Conservation (phyloP, 805 yeast genomes). For the Candida nemodendra region DNA sequence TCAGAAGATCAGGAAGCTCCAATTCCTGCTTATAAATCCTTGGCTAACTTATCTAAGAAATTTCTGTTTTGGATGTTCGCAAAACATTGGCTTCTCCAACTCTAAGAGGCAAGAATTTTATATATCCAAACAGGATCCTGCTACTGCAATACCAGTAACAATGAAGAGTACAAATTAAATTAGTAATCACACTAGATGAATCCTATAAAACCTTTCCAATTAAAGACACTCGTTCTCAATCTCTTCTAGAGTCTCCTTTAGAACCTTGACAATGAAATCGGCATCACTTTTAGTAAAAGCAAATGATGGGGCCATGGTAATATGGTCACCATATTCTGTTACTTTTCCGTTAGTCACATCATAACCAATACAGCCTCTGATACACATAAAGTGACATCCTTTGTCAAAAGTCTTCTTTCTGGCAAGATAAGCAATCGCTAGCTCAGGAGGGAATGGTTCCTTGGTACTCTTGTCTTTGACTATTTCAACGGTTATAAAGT, state of each 20-base stretch:
- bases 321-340: constrained; percentile 39
- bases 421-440: constrained; percentile 18
- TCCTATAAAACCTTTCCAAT: neutral
- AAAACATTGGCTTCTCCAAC: no score
- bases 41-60: no score
- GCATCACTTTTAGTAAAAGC: constrained; percentile 41
- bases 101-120: no score
- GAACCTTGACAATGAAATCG: constrained; percentile 39
- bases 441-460: constrained; percentile 38
- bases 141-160: no score
- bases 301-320: constrained; percentile 46
- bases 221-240: constrained; percentile 28
- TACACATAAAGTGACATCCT: constrained; percentile 18
- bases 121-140: no score
- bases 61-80: no score
- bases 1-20: no score
- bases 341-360: constrained; percentile 28
- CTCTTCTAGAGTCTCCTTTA: constrained; percentile 40
- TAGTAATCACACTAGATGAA: neutral
- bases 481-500: constrained; percentile 51
- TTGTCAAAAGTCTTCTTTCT: constrained; percentile 12
- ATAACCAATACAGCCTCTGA: constrained; percentile 19
- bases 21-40: no score
- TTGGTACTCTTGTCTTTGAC: constrained; percentile 45
- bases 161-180: no score